Evolutionary conservation across 2,329 filamentous ascomycete species (phyloP).

Genomic region (Colletotrichum sojae): DNA sequence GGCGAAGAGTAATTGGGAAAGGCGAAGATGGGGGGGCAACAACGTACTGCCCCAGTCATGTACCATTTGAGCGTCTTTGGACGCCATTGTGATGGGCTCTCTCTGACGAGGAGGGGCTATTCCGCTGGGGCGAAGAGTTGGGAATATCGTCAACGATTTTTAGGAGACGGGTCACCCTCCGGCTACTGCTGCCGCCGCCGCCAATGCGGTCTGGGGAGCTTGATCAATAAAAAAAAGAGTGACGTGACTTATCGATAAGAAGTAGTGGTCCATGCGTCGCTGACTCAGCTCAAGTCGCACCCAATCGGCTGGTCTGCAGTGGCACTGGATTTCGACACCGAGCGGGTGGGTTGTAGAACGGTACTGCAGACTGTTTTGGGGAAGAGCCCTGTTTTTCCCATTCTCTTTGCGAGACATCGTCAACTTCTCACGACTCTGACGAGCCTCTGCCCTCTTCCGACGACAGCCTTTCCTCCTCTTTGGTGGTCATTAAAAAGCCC

Average conservation of each 20-base stretch:
- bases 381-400: conserved; percentile 2
- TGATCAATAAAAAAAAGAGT: no score
- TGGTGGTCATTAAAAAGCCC: no score
- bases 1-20: background rate
- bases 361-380: conserved; percentile 8
- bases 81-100: conserved; percentile 11
- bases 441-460: background rate
- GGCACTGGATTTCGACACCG: conserved; percentile 37
- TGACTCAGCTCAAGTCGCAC: conserved; percentile 28
- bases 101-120: no score
- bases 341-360: conserved; percentile 35
- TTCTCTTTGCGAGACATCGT: conserved; percentile 21
- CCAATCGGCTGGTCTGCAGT: conserved; percentile 31
- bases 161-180: background rate
- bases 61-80: conserved; percentile 45
- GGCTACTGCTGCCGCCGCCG: no score
- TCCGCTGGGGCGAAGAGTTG: background rate
- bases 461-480: no score
- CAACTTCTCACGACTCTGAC: background rate
- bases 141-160: conserved; percentile 30
- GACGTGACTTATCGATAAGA: conserved; percentile 39
- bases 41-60: conserved; percentile 67
- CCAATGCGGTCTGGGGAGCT: background rate
- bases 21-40: conserved; percentile 41
- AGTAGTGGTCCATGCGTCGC: background rate